These are phyloP conservation scores for Croton setiger DNA, from an alignment of 441 rosid genomes.

Conservation along the genomic window DNA sequence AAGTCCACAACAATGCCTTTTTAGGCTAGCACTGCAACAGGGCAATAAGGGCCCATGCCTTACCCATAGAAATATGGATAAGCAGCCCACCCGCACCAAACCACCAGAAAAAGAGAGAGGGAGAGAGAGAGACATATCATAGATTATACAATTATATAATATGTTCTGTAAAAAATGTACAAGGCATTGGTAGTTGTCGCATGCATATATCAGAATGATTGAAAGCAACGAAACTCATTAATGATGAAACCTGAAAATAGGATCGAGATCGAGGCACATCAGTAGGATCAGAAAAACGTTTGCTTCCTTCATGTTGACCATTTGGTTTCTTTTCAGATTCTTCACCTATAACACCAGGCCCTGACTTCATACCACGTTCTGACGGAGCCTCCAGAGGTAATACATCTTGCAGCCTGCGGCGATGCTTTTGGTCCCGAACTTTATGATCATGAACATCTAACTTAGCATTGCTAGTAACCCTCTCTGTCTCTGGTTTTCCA, in stretches of 20 bases:
- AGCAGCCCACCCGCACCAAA: background rate
- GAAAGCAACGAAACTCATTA: constrained; percentile 10
- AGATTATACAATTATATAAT: background rate
- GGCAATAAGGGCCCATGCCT: background rate
- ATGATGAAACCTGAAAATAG: constrained; percentile 55
- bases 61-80: background rate
- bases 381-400: constrained; percentile 50
- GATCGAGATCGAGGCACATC: constrained; percentile 53
- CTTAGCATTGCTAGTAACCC: constrained; percentile 29
- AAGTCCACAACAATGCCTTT: background rate
- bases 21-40: background rate
- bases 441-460: constrained; percentile 33
- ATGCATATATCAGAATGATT: background rate
- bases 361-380: constrained; percentile 30
- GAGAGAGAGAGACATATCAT: background rate
- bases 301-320: constrained; percentile 34
- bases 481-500: constrained; percentile 54
- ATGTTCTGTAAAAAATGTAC: background rate
- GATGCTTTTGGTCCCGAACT: constrained; percentile 41
- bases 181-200: background rate
- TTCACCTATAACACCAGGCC: constrained; percentile 30
- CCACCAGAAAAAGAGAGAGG: too few relatives aligned
- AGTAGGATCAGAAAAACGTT: constrained; percentile 40
- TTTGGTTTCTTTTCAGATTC: constrained; percentile 46
- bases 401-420: constrained; percentile 47